Base-by-base conservation (phyloP, 495 filamentous ascomycete species). In the Staphylotrichum tortipilum region DNA sequence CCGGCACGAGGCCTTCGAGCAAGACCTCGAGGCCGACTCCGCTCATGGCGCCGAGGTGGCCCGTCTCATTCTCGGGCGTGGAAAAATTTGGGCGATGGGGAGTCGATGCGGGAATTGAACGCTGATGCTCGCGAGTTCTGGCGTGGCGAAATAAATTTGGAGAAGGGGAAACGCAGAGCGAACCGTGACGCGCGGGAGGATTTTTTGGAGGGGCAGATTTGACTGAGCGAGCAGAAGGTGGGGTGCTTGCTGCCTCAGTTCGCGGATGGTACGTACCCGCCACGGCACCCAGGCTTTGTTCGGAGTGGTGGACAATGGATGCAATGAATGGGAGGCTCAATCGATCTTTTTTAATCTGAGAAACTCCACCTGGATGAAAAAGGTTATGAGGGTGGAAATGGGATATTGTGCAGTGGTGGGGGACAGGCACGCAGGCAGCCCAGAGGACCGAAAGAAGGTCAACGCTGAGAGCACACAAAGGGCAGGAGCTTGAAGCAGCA, bases 1-100 rank as follows among this genome's bases (percentile, higher is more conserved):
- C 83, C 17, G 77, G 75, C 38, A 91, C 67, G 40, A 90, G 66
- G 59, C 78, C 81, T 54, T 84, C 76, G 40, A 89, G 80, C 64
- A 92, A 67, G 49, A 79, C 79, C 64, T 88, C 83, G 46, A 86
- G 67, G 51, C 78, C 78, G 43, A 65, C 71, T 46, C 71, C 78
- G 34, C 45, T 66, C 87, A 90, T 89, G n/a, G 45, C 66, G 54
- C 34, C 37, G 23, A 46, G 21, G 30, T 19, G 39, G 29, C 46
- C 22, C 21, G 34, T 49, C 26, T 46, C 65, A 68, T 74, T 47
- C 39, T 60, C 30, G 33, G 30, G 10, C n/a, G 22, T 10, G 9
- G 23, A 58, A 63, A 63, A 63, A 61, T 35, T 21, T 39, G 17
- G 36, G 18, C 35, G 40, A 40, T 49, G 11, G 36, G 30, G 34